A percentile compares a stretch with the other conserved stretches of the same genome.
Conservation (phyloP, 257 asterid genomes). For the Mitragyna speciosa region DNA sequence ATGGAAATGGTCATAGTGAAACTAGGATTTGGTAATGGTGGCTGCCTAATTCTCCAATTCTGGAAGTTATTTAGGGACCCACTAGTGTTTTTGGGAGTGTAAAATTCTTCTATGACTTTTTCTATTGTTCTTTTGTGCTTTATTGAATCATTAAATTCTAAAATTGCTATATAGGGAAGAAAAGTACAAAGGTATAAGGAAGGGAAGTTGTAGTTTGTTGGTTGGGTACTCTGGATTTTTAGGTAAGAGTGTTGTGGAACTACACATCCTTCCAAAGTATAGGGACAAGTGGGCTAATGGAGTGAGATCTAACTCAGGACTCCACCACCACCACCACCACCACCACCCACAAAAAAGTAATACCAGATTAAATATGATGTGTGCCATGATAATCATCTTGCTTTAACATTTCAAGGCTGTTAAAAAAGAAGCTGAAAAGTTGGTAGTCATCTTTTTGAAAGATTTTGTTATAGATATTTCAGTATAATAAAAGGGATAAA, state of each 20-base stretch:
- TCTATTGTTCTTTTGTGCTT: neutral
- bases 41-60: conserved; percentile 2
- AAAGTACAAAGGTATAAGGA: neutral
- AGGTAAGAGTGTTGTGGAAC: neutral
- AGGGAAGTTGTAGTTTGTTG: neutral
- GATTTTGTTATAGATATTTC: too few relatives aligned
- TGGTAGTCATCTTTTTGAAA: too few relatives aligned
- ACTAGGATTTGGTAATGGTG: conserved; percentile 3
- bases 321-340: neutral
- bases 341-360: neutral
- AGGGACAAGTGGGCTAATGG: neutral
- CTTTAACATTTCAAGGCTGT: neutral
- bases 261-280: neutral
- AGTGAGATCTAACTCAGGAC: neutral
- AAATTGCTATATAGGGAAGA: neutral
- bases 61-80: conserved; percentile 1
- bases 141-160: neutral
- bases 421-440: too few relatives aligned
- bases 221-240: neutral
- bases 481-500: neutral
- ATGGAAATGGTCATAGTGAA: too few relatives aligned
- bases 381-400: neutral
- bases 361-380: neutral
- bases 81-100: neutral
- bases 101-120: neutral